Base-by-base conservation (phyloP, 2,329 filamentous ascomycete species). In the Ascochyta fabae region DNA sequence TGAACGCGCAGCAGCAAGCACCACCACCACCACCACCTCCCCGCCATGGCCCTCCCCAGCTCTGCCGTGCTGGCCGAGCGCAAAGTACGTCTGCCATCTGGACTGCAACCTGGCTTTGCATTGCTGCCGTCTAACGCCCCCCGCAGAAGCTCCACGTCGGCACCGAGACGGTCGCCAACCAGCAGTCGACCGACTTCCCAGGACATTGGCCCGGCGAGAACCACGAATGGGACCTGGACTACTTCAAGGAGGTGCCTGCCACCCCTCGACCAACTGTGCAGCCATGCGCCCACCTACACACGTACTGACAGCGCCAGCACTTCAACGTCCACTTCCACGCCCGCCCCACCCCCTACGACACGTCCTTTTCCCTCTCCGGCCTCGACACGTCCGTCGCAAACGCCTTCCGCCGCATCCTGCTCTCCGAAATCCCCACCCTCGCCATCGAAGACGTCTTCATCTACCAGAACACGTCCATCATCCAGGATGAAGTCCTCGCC, bases 401-500 rank as follows among this genome's bases (percentile, higher is more conserved):
- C 76, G 95, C 96, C 71, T 96, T 98, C 82, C 92, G 95, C 58
- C 92, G 95, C 68, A 98, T 98, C 69, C 84, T 98, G 69, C 89
- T 99, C 76, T 86, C 94, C 65, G 96, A 99, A 80, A 90, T 99
- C 48, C 92, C 94, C 16, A 95, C 92, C 2, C 84, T 99, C 41
- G 95, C 96, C 65, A 93, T 99, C 70, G 95, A 99, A 81, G 88
- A 87, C 60, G 91, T 96, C 73, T 99, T 90, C 79, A 88, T 98
- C 62, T 86, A 91, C 74, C 96, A 97, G 82, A 99, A 99, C 82
- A 98, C 94, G 46, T 96, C 92, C 5, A 92, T 99, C 33, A 95
- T 99, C 70, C 94, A 98, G 76, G 95, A 99, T 74, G 95, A 99
- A 80, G 94, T 99, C 4, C 87, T 99, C 47, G 89, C 93, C 15